These are phyloP conservation scores for Dothidotthia symphoricarpi DNA, from an alignment of 2,329 filamentous ascomycete genomes.

Conservation along the genomic window DNA sequence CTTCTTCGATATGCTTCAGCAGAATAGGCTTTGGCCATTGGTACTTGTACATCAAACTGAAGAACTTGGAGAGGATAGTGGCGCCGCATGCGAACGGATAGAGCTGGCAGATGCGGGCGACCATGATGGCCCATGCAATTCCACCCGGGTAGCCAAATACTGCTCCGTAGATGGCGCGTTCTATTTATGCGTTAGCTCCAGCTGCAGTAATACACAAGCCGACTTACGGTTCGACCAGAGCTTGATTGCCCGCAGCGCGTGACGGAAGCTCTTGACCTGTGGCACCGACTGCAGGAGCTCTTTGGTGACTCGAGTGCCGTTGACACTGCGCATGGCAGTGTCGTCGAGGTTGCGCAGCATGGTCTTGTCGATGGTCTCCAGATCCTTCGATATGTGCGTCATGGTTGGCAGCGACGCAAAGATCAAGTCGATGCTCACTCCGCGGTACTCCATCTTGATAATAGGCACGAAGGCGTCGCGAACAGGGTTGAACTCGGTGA, in stretches of 20 bases:
- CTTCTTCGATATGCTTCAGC: conserved; percentile 82
- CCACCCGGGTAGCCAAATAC: conserved; percentile 96
- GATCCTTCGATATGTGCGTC: conserved; percentile 52
- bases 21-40: conserved; percentile 92
- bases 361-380: conserved; percentile 78
- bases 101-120: conserved; percentile 91
- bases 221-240: conserved; percentile 78
- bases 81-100: conserved; percentile 90
- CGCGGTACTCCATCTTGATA: conserved; percentile 90
- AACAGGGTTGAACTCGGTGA: conserved; percentile 81
- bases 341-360: conserved; percentile 85
- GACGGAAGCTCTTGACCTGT: conserved; percentile 82
- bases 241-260: conserved; percentile 88
- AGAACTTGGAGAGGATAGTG: conserved; percentile 90
- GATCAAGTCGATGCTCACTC: conserved; percentile 93
- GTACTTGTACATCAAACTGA: conserved; percentile 87
- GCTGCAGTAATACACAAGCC: neutral
- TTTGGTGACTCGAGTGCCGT: conserved; percentile 91
- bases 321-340: conserved; percentile 81
- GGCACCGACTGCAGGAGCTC: conserved; percentile 88
- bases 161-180: conserved; percentile 89
- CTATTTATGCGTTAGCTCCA: conserved; percentile 28
- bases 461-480: conserved; percentile 92
- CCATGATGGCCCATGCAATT: conserved; percentile 97
- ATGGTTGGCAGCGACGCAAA: conserved; percentile 47